Conservation (phyloP, 2,329 filamentous ascomycete genomes). For the Sarocladiaceae sp. region DNA sequence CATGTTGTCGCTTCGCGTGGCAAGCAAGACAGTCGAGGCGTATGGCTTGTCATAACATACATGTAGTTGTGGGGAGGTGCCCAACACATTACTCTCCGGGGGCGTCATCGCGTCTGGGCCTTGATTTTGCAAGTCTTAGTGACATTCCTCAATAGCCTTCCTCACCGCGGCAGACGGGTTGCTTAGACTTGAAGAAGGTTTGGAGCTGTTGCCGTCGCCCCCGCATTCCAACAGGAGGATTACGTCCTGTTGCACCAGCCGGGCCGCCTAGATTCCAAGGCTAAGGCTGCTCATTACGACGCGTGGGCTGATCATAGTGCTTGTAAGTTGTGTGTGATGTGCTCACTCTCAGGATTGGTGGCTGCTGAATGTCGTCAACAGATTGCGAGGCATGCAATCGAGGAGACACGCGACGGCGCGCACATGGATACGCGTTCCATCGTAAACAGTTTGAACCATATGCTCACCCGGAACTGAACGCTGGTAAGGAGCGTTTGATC, state of each 20-base stretch:
- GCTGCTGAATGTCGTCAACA: background rate
- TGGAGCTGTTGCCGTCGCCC: background rate
- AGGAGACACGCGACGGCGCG: too few species aligned
- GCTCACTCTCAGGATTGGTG: too few species aligned
- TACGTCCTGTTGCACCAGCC: background rate
- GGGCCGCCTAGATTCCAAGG: background rate
- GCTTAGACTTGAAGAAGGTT: background rate
- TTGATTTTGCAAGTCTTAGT: background rate
- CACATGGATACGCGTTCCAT: too few species aligned
- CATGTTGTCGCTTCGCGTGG: too few species aligned
- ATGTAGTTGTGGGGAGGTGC: background rate
- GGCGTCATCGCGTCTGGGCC: background rate
- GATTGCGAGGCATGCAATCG: too few species aligned
- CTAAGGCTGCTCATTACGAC: too few species aligned
- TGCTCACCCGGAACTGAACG: too few species aligned
- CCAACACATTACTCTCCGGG: background rate
- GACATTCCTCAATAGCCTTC: background rate
- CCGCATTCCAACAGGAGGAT: slow-evolving; percentile 7
- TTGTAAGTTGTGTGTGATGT: too few species aligned
- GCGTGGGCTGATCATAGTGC: too few species aligned
- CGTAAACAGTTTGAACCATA: too few species aligned
- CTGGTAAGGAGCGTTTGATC: too few species aligned
- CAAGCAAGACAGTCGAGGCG: background rate
- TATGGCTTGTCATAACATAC: background rate
- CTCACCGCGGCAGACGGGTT: background rate